Evolutionary conservation across 257 asterid species (phyloP), one percentile per base, ranked within the genome.

Genomic region (Cinchona pubescens): DNA sequence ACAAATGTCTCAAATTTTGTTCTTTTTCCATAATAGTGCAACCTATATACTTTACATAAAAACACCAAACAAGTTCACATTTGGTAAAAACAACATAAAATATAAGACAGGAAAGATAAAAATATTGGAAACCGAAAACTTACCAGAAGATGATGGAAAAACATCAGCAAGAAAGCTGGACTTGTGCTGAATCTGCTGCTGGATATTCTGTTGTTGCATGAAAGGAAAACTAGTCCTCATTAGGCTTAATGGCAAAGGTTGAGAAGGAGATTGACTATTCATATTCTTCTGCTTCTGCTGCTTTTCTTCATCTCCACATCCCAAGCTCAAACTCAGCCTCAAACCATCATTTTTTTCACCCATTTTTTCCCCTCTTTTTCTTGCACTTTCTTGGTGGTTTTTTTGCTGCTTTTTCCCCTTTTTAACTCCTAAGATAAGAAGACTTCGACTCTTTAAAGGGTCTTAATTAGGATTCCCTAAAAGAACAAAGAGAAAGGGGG

Each of bases 301-400:
- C 9, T 48, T 21, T 27, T 51, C 76, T 9, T 48, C 79, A 75
- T 82, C 86, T 73, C 87, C 86, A 80, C 82, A 81, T 49, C 86
- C 83, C 74, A 91, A 67, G 82, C 93, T 86, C 83, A 95, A 82
- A 56, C 93, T 86, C 85, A 92, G 68, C n/a, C 89, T 88, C 35
- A 94, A 80, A 23, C 81, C 90, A 84, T 86, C 91, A 51, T 83
- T 89, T 75, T 81, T 84, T 30, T 82, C 93, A 74, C 80, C 86
- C 97, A 91, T 90, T 62, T 74, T 1, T 14, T 37, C 42, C 10
- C 48, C 74, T 37, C 16, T 19, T 23, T 15, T 25, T 23, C 29
- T 32, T 2, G 11, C 16, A 0, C 34, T 60, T 18, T 25, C 4
- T 51, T 0, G 55, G 58, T 53, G 9, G 35, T 25, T 56, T 56